Base-by-base conservation (phyloP, 202 grass and related monocot genomes). In the Alloteropsis angusta region DNA sequence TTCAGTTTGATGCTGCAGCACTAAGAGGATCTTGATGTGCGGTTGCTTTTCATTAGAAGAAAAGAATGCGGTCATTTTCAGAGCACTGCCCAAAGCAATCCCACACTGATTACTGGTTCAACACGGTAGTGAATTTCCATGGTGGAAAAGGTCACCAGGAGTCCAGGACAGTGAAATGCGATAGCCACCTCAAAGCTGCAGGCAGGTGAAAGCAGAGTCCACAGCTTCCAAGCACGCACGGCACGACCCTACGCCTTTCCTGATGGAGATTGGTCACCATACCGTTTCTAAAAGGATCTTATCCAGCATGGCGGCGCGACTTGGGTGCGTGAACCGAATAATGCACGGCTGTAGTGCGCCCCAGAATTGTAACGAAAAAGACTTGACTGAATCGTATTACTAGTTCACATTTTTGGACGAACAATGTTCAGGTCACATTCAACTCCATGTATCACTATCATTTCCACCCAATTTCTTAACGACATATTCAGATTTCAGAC, bases 201-300 rank as follows among this genome's bases (percentile, higher is more conserved):
- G 19, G 44, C 43, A 28, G 56, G 19, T 14, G 53, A 49, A 41
- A 52, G 53, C 43, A 62, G 54, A 32, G 10, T 2, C 32, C 72
- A 60, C 16, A 77, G 4, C 46, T 70, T 49, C 50, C 9, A 44
- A 61, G n/a, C 2, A 21, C n/a, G n/a, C 2, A 21, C 18, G 74
- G 52, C 74, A 61, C n/a, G n/a, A n/a, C n/a, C n/a, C 44, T 44
- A 3, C 17, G 23, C 47, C 36, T 78, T 55, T 62, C 55, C 23
- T 84, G 74, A 84, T 71, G 56, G 45, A 23, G 80, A 84, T 44
- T 0, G 56, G 18, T 53, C 65, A 84, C 55, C 50, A 53, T 64
- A 21, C 42, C 5, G 64, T 43, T 61, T 44, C 7, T 36, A 14
- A 45, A 45, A 78, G 63, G 37, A 78, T 35, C 62, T 48, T 64